Evolutionary conservation across 345 rosid species (phyloP).

Genomic region (Pistacia integerrima): DNA sequence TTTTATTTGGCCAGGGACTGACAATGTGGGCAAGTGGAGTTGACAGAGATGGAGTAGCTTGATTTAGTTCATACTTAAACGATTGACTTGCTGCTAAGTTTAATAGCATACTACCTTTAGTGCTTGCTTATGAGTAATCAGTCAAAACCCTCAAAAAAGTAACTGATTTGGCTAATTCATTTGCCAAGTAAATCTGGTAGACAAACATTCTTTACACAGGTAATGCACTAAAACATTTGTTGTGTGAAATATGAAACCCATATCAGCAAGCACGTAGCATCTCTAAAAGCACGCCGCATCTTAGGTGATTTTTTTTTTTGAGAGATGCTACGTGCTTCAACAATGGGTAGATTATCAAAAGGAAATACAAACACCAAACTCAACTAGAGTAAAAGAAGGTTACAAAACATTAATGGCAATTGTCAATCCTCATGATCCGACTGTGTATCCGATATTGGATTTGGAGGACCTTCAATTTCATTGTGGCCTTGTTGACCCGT

Average conservation of each 20-base stretch:
- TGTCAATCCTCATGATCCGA: constrained; percentile 39
- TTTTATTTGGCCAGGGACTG: background rate
- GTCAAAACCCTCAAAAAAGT: background rate
- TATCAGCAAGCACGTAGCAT: too few species aligned
- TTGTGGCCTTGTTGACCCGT: background rate
- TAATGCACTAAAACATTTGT: too few species aligned
- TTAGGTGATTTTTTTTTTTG: too few species aligned
- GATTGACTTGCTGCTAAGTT: background rate
- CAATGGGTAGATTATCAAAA: background rate
- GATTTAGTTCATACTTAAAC: background rate
- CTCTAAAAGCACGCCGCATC: too few species aligned
- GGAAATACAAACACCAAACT: background rate
- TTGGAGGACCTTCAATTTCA: constrained; percentile 21
- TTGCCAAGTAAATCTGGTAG: background rate
- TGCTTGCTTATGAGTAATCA: background rate
- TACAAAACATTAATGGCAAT: background rate
- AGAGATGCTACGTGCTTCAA: background rate
- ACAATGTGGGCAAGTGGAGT: too few species aligned
- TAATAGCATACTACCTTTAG: too few species aligned
- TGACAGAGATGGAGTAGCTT: background rate
- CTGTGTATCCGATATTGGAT: constrained; percentile 27
- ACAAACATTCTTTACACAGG: background rate
- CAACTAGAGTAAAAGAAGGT: background rate
- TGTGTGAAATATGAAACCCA: too few species aligned
- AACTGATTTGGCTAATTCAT: too few species aligned